phyloP scores from a whole-genome alignment of 768 basidiomycete genomes.

The Paxillus ammoniavirescens region DNA sequence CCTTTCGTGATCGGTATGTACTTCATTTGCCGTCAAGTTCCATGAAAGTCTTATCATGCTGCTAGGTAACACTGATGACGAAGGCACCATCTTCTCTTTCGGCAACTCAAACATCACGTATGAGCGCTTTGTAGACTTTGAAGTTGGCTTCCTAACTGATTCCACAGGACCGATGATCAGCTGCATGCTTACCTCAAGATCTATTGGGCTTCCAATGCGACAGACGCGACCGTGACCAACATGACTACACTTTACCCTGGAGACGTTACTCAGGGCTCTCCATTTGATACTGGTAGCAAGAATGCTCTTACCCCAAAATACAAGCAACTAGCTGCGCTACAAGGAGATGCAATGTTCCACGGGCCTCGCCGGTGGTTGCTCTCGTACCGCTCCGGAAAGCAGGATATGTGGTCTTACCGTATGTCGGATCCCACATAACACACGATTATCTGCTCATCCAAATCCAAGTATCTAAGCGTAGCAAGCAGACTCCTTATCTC shows the following conservation, averaged over 20 bases:
- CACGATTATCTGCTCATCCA: background rate
- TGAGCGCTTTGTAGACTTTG: background rate
- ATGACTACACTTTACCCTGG: conserved; percentile 31
- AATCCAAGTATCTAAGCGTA: conserved; percentile 1
- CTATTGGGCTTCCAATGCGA: conserved; percentile 18
- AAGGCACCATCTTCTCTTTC: conserved; percentile 46
- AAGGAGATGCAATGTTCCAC: conserved; percentile 51
- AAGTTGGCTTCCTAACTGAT: background rate
- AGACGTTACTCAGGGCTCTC: conserved; percentile 45
- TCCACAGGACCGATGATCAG: conserved; percentile 22
- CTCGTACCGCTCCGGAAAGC: conserved; percentile 33
- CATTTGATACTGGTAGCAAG: conserved; percentile 44
- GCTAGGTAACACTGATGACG: conserved; percentile 54
- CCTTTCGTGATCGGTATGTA: conserved; percentile 44
- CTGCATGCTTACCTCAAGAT: conserved; percentile 12
- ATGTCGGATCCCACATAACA: background rate
- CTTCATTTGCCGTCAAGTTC: conserved; percentile 4
- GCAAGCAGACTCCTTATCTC: background rate
- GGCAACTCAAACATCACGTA: conserved; percentile 30
- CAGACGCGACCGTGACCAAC: background rate
- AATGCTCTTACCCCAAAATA: conserved; percentile 47
- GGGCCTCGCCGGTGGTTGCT: conserved; percentile 48
- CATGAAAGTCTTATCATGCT: background rate
- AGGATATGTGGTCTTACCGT: conserved; percentile 25
- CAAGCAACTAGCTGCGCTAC: conserved; percentile 48